Conservation (phyloP, 1,284 basidiomycete genomes). For the Ustilago shanxiensis region DNA sequence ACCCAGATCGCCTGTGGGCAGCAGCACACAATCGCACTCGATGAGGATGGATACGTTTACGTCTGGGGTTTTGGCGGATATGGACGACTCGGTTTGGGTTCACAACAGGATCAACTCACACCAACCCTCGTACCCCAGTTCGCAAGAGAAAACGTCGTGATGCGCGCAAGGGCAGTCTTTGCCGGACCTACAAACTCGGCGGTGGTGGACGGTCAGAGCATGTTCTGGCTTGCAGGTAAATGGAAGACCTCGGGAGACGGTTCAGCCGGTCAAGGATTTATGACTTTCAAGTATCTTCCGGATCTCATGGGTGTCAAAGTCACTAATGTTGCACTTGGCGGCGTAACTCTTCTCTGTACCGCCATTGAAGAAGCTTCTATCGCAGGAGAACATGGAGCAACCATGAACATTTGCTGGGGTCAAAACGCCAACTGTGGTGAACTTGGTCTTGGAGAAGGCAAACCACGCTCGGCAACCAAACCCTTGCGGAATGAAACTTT, state of each 20-base stretch:
- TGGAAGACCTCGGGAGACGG: constrained; percentile 95
- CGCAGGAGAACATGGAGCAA: constrained; percentile 74
- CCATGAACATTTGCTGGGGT: constrained; percentile 87
- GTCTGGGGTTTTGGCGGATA: constrained; percentile 73
- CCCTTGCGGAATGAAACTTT: constrained; percentile 81
- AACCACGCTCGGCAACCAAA: constrained; percentile 88
- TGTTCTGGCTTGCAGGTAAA: constrained; percentile 78
- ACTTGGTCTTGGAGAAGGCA: constrained; percentile 82
- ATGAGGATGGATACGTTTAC: constrained; percentile 83
- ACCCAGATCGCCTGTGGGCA: constrained; percentile 85
- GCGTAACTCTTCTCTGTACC: constrained; percentile 88
- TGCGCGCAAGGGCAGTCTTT: constrained; percentile 78
- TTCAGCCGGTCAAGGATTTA: constrained; percentile 67
- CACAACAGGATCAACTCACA: constrained; percentile 79
- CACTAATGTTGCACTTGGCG: constrained; percentile 78
- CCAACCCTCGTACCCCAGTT: constrained; percentile 64
- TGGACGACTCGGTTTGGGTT: constrained; percentile 75
- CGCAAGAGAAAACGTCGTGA: constrained; percentile 74
- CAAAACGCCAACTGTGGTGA: constrained; percentile 82
- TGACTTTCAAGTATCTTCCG: constrained; percentile 59
- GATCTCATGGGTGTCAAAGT: constrained; percentile 66
- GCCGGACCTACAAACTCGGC: constrained; percentile 86
- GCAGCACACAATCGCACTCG: constrained; percentile 82
- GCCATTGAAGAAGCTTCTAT: constrained; percentile 74
- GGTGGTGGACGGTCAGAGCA: constrained; percentile 83